phyloP scores from a whole-genome alignment of 2,329 filamentous ascomycete species.

The Dothideomycetes sp. region DNA sequence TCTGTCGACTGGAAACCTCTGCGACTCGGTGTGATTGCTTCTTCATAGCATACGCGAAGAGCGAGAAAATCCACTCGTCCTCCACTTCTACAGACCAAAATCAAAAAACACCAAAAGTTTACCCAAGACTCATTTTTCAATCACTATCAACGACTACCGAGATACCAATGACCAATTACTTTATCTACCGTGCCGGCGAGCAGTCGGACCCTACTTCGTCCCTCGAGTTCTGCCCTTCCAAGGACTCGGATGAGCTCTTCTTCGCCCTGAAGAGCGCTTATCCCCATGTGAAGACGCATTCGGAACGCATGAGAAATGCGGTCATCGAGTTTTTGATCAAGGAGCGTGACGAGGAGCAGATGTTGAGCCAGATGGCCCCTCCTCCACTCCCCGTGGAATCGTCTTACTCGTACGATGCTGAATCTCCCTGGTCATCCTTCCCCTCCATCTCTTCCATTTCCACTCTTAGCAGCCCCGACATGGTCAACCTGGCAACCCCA shows the following conservation, averaged over 20 bases:
- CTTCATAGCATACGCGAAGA: constrained; percentile 6
- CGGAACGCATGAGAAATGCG: constrained; percentile 32
- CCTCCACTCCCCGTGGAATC: constrained; percentile 15
- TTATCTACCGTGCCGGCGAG: constrained; percentile 28
- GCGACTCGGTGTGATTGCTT: too few relatives aligned
- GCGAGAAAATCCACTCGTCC: neutral
- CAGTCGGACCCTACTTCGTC: constrained; percentile 26
- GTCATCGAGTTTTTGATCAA: constrained; percentile 30
- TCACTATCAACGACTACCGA: constrained; percentile 5
- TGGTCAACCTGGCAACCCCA: constrained; percentile 22
- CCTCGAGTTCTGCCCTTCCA: constrained; percentile 29
- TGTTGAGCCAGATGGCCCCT: constrained; percentile 18
- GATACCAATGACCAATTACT: constrained; percentile 20
- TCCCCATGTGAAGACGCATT: constrained; percentile 27
- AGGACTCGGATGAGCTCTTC: constrained; percentile 32
- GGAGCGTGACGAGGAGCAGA: constrained; percentile 25
- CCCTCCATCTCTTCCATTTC: constrained; percentile 25
- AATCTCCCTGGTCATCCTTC: constrained; percentile 23
- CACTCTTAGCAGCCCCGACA: constrained; percentile 25
- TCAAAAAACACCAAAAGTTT: constrained; percentile 8
- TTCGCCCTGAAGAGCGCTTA: constrained; percentile 28
- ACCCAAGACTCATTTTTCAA: neutral
- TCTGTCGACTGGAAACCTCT: too few relatives aligned
- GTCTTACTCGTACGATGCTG: constrained; percentile 9
- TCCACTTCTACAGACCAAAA: neutral